Conservation (phyloP, 208 protist genomes). For the Wallacemonas sp. region DNA sequence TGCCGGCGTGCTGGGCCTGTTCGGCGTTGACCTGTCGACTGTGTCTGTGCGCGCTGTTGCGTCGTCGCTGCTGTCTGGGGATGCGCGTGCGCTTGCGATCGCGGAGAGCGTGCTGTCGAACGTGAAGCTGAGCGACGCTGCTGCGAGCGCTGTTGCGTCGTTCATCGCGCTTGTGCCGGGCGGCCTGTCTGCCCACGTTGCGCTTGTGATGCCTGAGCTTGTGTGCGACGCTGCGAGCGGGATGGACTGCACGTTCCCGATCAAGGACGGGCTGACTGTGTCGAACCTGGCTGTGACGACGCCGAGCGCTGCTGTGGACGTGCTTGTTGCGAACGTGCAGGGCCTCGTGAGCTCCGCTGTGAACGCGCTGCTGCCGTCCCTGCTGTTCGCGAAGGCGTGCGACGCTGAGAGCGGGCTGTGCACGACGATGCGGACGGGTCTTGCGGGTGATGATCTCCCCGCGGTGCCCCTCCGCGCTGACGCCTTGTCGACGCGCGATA, state of each 20-base stretch:
- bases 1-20: not conserved
- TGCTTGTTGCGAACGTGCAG: not conserved
- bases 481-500: not conserved
- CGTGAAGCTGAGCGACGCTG: slow-evolving; percentile 4
- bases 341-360: not conserved
- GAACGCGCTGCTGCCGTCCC: slow-evolving; percentile 3
- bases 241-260: slow-evolving; percentile 11
- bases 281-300: slow-evolving; percentile 4
- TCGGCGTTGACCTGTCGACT: slow-evolving; percentile 7
- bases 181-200: not conserved
- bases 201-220: not conserved
- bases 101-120: not conserved
- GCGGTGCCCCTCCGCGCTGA: not conserved
- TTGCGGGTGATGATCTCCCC: not conserved
- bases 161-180: not conserved
- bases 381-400: slow-evolving; percentile 1
- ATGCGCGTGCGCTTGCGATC: not conserved
- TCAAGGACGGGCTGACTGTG: not conserved
- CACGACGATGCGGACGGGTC: slow-evolving; percentile 8
- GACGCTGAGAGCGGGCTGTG: slow-evolving; percentile 3
- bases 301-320: not conserved
- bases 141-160: not conserved
- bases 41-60: not conserved
- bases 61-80: not conserved
- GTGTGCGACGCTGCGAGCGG: slow-evolving; percentile 1